These are phyloP conservation scores for Penicillium paradoxum DNA, from an alignment of 495 filamentous ascomycete genomes.

Conservation along the genomic window DNA sequence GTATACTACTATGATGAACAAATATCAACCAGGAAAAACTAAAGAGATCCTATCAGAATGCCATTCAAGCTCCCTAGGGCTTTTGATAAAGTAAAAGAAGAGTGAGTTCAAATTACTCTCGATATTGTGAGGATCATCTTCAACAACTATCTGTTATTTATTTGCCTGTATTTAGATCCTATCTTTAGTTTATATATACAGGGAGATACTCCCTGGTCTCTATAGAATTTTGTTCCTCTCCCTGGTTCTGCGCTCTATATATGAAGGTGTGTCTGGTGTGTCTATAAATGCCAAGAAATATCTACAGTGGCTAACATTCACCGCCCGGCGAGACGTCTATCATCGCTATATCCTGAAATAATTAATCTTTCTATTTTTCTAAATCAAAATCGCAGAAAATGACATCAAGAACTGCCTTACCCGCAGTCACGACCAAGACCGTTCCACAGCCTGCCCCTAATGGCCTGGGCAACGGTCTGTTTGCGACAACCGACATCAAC, in stretches of 20 bases:
- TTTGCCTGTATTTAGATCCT: constrained; percentile 6
- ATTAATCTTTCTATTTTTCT: not conserved
- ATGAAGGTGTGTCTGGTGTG: not conserved
- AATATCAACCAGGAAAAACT: no score
- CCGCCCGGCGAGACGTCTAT: constrained; percentile 2
- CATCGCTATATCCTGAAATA: not conserved
- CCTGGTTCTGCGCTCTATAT: not conserved
- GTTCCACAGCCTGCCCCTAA: constrained; percentile 21
- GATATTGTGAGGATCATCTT: no score
- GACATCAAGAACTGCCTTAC: constrained; percentile 15
- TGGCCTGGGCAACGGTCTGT: constrained; percentile 41
- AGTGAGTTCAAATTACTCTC: no score
- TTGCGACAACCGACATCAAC: constrained; percentile 32
- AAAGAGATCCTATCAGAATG: no score
- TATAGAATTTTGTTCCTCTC: no score
- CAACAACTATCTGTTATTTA: no score
- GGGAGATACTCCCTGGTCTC: no score
- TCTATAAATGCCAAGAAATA: not conserved
- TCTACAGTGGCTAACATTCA: constrained; percentile 5
- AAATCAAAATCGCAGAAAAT: constrained; percentile 11
- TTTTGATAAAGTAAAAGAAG: no score
- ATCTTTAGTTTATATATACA: not conserved
- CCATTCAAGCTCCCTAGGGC: no score
- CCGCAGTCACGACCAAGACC: constrained; percentile 27
- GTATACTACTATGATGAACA: no score